Evolutionary conservation across 1,139 yeast species (phyloP).

Genomic region (Maudiozyma humilis): DNA sequence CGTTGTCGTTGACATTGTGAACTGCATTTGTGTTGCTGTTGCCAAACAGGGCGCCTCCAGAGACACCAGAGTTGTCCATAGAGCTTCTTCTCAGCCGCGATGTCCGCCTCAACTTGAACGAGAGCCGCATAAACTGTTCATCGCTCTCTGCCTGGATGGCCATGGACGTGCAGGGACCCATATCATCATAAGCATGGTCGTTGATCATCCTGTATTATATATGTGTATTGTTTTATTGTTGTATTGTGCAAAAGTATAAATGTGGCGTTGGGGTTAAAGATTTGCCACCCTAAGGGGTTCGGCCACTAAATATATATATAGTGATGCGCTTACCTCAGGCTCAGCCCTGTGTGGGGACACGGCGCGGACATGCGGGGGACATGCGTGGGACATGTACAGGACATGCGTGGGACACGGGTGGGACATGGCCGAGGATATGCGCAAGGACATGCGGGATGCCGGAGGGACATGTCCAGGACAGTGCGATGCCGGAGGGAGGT

Average conservation of each 20-base stretch:
- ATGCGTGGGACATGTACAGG: too few relatives aligned
- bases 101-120: slow-evolving; percentile 69
- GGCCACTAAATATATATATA: too few relatives aligned
- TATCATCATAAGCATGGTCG: neutral
- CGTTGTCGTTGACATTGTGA: neutral
- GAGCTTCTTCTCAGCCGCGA: slow-evolving; percentile 37
- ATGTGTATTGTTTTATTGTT: neutral
- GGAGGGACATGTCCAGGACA: too few relatives aligned
- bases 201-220: neutral
- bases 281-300: too few relatives aligned
- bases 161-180: slow-evolving; percentile 26
- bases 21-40: neutral
- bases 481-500: too few relatives aligned
- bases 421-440: too few relatives aligned
- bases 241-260: neutral
- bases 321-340: too few relatives aligned
- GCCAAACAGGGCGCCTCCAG: neutral
- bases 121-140: slow-evolving; percentile 58
- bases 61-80: neutral
- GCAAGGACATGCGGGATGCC: too few relatives aligned
- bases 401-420: too few relatives aligned
- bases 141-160: slow-evolving; percentile 61
- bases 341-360: too few relatives aligned
- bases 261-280: too few relatives aligned
- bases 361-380: too few relatives aligned